Base-by-base conservation (phyloP, 106 monocot species). In the Agapanthus africanus region DNA sequence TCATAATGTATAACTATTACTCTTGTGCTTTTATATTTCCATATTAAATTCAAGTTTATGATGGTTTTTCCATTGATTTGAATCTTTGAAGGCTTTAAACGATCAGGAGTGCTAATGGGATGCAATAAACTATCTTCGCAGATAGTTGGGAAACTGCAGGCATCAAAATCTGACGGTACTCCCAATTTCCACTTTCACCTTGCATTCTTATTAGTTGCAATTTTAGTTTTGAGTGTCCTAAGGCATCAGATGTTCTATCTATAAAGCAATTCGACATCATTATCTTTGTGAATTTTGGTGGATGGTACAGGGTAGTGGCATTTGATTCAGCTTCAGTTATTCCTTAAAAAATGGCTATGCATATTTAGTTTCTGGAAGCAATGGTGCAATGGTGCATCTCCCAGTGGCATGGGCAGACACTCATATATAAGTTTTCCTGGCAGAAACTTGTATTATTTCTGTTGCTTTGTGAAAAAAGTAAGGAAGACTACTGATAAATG, bases 71-170 rank as follows among this genome's bases (percentile, higher is more conserved):
- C 27, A 50, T 69, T 63, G 6, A 38, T 63, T 63, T 63, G 23
- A 16, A 33, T 63, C 23, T 59, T 11, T 59, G 59, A 63, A 84
- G 88, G 73, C 46, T 63, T 3, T 27, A 79, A 79, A 51, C 50
- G 51, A 23, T 30, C 75, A 25, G 65, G 16, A 13, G 14, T 71
- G 33, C 72, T 81, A 26, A 52, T 42, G 37, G 56, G 41, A 44
- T 54, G 76, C 74, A 81, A 70, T 59, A 88, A 81, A 51, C 79
- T 88, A 14, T 81, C 83, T 49, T 84, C 81, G 46, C 75, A 75
- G 65, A 62, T 88, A 32, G 37, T 70, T 42, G 78, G 71, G 73
- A 87, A 72, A 52, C 42, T 76, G 38, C 67, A 39, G 16, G 69
- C 72, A 37, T 73, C 76, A 14, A 88, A 81, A 32, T 52, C 54